These are phyloP conservation scores for Cladosporium sp. DNA, from an alignment of 2,329 filamentous ascomycete genomes.

Conservation along the genomic window DNA sequence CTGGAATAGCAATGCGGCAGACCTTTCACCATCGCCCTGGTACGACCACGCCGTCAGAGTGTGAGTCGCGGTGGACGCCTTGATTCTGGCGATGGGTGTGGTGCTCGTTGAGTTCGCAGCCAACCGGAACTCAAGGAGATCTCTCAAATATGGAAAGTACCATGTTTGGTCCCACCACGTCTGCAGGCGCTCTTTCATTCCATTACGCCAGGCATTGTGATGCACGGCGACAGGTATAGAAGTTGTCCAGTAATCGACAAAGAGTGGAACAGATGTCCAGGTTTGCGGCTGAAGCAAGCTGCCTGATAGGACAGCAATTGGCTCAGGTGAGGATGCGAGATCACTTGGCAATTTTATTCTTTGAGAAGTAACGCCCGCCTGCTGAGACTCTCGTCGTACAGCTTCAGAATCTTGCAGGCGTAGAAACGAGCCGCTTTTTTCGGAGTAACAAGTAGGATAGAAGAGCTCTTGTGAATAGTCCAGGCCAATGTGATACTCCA, in stretches of 20 bases:
- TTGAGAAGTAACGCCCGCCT: neutral
- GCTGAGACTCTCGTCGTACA: neutral
- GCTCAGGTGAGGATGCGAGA: neutral
- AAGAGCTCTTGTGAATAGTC: slow-evolving; percentile 15
- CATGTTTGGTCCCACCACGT: slow-evolving; percentile 12
- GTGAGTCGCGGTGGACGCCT: neutral
- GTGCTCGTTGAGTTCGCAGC: neutral
- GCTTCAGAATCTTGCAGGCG: neutral
- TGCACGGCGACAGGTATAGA: slow-evolving; percentile 14
- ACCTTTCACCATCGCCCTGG: neutral
- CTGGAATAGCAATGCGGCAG: neutral
- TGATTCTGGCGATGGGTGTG: neutral
- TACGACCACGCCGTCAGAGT: neutral
- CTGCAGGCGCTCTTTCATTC: slow-evolving; percentile 2
- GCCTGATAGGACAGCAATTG: neutral
- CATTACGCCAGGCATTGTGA: slow-evolving; percentile 11
- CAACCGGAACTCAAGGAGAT: neutral
- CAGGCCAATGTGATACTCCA: slow-evolving; percentile 15
- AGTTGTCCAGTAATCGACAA: slow-evolving; percentile 11
- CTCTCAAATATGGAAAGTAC: slow-evolving; percentile 1
- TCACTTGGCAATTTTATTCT: neutral
- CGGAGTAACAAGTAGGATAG: slow-evolving; percentile 15
- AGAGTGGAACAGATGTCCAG: slow-evolving; percentile 3
- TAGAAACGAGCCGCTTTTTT: slow-evolving; percentile 5
- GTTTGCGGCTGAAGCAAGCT: neutral